Evolutionary conservation across 192 early-diverging fungal species (phyloP).

Genomic region (Lobosporangium transversale): DNA sequence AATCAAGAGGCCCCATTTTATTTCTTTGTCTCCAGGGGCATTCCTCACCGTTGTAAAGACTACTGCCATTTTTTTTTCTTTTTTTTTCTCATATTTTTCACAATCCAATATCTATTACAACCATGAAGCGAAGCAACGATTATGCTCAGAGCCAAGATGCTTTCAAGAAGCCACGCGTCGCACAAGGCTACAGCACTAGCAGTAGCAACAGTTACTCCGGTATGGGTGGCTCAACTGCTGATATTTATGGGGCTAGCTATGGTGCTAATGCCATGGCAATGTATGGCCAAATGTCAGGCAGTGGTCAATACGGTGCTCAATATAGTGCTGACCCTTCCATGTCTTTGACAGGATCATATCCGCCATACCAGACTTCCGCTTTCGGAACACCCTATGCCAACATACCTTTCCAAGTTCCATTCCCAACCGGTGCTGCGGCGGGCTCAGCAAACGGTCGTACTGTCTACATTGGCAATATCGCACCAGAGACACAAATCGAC

Average conservation of each 20-base stretch:
- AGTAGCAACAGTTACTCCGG: slow-evolving; percentile 8
- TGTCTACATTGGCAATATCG: slow-evolving; percentile 85
- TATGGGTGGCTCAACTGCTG: slow-evolving; percentile 29
- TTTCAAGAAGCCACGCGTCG: slow-evolving; percentile 69
- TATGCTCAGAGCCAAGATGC: slow-evolving; percentile 63
- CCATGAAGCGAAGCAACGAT: slow-evolving; percentile 72
- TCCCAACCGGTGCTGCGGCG: slow-evolving; percentile 12
- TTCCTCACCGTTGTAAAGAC: not conserved
- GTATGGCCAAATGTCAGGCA: slow-evolving; percentile 48
- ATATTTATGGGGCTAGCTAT: slow-evolving; percentile 39
- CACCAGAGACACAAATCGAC: slow-evolving; percentile 63
- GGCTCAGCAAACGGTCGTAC: slow-evolving; percentile 52
- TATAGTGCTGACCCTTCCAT: slow-evolving; percentile 28
- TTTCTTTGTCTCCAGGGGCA: not conserved
- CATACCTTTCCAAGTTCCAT: slow-evolving; percentile 34
- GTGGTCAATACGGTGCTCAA: slow-evolving; percentile 36
- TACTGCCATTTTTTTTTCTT: not conserved
- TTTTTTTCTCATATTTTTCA: not conserved
- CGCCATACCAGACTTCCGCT: slow-evolving; percentile 29
- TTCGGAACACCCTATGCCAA: slow-evolving; percentile 31
- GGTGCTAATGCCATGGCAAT: slow-evolving; percentile 55
- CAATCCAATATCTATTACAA: not conserved
- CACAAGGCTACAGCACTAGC: slow-evolving; percentile 54
- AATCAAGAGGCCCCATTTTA: not conserved
- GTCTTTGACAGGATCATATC: slow-evolving; percentile 39